Evolutionary conservation across 805 yeast species (phyloP).

Genomic region (Starmerella etchellsii): DNA sequence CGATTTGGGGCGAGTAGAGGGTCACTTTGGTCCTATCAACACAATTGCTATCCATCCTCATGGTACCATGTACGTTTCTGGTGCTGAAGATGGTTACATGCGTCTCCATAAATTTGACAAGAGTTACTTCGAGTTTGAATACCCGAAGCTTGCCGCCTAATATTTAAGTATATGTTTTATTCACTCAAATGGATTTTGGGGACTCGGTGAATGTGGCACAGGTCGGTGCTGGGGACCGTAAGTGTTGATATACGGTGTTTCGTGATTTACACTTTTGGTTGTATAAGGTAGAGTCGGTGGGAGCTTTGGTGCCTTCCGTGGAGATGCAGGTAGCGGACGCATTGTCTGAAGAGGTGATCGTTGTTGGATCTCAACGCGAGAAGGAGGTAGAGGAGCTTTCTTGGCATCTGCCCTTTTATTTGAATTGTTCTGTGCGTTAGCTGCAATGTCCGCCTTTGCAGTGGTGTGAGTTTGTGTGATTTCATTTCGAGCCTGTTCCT

Average conservation of each 20-base stretch:
- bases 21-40: slow-evolving; percentile 98
- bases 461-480: too few relatives aligned
- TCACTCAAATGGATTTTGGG: too few relatives aligned
- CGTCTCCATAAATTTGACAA: slow-evolving; percentile 90
- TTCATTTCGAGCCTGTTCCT: too few relatives aligned
- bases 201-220: background rate
- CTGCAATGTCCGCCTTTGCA: too few relatives aligned
- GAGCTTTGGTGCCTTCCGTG: slow-evolving; percentile 4
- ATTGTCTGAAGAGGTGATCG: background rate
- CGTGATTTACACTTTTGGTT: background rate
- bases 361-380: too few relatives aligned
- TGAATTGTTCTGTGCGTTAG: too few relatives aligned
- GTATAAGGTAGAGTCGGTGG: slow-evolving; percentile 3
- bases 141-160: slow-evolving; percentile 42
- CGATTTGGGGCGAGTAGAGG: slow-evolving; percentile 93
- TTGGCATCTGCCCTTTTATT: too few relatives aligned
- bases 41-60: slow-evolving; percentile 87
- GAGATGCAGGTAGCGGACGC: slow-evolving; percentile 8
- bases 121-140: slow-evolving; percentile 81
- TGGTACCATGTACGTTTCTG: slow-evolving; percentile 88
- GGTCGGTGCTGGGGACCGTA: background rate
- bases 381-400: too few relatives aligned
- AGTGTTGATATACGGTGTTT: slow-evolving; percentile 1
- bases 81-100: slow-evolving; percentile 96
- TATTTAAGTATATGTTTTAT: background rate